Percentiles rank a stretch among this genome's conserved stretches.
These are phyloP conservation scores for Umbelopsis vinacea DNA, from an alignment of 192 early-diverging fungal genomes.

Conservation along the genomic window DNA sequence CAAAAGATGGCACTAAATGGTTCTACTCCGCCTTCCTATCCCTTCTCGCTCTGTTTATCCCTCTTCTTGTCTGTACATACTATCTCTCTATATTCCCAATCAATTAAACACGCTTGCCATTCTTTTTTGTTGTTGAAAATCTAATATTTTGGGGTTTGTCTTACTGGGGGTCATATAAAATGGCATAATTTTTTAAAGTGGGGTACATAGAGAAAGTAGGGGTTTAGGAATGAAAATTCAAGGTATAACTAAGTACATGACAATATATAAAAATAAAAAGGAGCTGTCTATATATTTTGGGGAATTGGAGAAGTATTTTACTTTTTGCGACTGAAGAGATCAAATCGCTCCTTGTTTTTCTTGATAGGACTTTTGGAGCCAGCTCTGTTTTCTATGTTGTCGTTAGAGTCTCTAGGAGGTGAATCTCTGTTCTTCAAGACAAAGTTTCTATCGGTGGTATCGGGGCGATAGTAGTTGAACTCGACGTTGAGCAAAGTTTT, in stretches of 20 bases:
- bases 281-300: neutral
- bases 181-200: neutral
- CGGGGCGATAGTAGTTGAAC: slow-evolving; percentile 42
- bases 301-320: neutral
- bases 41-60: neutral
- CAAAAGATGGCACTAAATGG: neutral
- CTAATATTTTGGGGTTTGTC: neutral
- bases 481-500: slow-evolving; percentile 53
- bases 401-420: slow-evolving; percentile 4
- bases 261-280: neutral
- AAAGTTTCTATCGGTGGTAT: slow-evolving; percentile 19
- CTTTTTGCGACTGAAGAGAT: slow-evolving; percentile 12
- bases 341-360: slow-evolving; percentile 15
- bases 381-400: neutral
- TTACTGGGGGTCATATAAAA: neutral
- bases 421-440: slow-evolving; percentile 3
- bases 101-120: neutral
- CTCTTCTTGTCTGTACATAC: slow-evolving; percentile 14
- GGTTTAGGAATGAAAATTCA: neutral
- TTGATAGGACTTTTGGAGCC: slow-evolving; percentile 18
- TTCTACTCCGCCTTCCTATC: neutral
- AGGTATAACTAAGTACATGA: neutral
- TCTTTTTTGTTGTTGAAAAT: no score
- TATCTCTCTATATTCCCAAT: neutral
- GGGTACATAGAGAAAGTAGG: neutral